Evolutionary conservation across 2,329 filamentous ascomycete species (phyloP).

Genomic region (Neofusicoccum sp.): DNA sequence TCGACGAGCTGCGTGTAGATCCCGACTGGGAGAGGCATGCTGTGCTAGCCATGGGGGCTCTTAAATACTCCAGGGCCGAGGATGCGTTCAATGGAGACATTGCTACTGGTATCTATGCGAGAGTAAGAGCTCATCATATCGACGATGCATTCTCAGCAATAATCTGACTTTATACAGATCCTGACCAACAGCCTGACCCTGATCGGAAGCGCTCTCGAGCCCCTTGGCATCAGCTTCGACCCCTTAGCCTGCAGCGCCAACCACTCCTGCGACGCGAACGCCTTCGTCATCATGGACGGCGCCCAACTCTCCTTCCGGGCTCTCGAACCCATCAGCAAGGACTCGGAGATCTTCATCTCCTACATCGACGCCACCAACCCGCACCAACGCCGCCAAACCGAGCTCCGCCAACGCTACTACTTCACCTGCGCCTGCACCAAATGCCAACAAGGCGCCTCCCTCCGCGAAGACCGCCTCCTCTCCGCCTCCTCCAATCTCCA

Average conservation of each 20-base stretch:
- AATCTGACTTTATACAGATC: slow-evolving; percentile 42
- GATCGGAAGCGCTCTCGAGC: slow-evolving; percentile 57
- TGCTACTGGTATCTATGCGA: slow-evolving; percentile 45
- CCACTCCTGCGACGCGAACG: slow-evolving; percentile 65
- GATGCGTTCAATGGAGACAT: slow-evolving; percentile 33
- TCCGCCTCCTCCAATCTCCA: not conserved
- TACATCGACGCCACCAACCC: slow-evolving; percentile 63
- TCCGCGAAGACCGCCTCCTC: slow-evolving; percentile 46
- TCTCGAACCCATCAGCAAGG: slow-evolving; percentile 54
- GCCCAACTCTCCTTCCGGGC: slow-evolving; percentile 54
- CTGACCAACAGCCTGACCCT: slow-evolving; percentile 62
- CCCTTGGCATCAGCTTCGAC: slow-evolving; percentile 62
- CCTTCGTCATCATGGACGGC: slow-evolving; percentile 60
- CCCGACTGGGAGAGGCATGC: slow-evolving; percentile 49
- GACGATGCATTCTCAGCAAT: not conserved
- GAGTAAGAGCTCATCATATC: slow-evolving; percentile 35
- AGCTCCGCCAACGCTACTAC: slow-evolving; percentile 59
- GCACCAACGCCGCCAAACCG: slow-evolving; percentile 51
- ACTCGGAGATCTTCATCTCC: slow-evolving; percentile 63
- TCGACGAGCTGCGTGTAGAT: slow-evolving; percentile 49
- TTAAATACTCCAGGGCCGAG: slow-evolving; percentile 54
- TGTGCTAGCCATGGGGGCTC: slow-evolving; percentile 57
- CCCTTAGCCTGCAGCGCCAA: slow-evolving; percentile 59
- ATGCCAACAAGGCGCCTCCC: slow-evolving; percentile 44
- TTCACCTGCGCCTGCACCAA: slow-evolving; percentile 61